Base-by-base conservation (phyloP, 257 asterid species). In the Coffea eugenioides region DNA sequence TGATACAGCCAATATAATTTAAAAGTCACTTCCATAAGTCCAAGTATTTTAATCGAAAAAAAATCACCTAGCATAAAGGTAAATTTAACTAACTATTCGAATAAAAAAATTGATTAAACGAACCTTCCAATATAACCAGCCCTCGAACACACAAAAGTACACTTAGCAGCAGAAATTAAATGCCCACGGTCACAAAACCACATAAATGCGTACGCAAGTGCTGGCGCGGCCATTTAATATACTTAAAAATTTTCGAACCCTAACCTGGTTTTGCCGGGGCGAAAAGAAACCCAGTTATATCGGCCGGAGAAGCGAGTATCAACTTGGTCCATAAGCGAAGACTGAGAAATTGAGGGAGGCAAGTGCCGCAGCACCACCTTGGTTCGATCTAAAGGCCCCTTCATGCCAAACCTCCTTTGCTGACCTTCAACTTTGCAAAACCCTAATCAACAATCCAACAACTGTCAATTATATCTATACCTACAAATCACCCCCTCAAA, bases 311-410 rank as follows among this genome's bases (percentile, higher is more conserved):
- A 96, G 87, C 93, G 92, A 70, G 97, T 85, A 85, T 92, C 97
- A 75, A 94, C 84, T 78, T 91, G 97, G 82, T 96, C 98, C 87
- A 86, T 82, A 59, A 96, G 93, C 92, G 90, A 87, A n/a, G 93
- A 91, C 93, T 90, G 90, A 74, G 99, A 83, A 92, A 96, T 91
- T 83, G 96, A 85, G 69, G 99, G 97, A 89, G 98, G 99, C 92
- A 94, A 91, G 97, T 91, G 99, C 90, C 99, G 96, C 82, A 96
- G 88, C 97, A 96, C 97, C 86, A 91, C 97, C 90, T 94, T 96
- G 66, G 97, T 91, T 78, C 97, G 97, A 96, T 92, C 98, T 85
- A 91, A 82, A 85, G 89, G 89, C 54, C 98, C 97, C 95, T 91
- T 96, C 99, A 96, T 94, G 88, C 90, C 89, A 79, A 80, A 80